Evolutionary conservation across 345 rosid species (phyloP), one percentile per base, ranked within the genome.

Genomic region (Orychophragmus violaceus): DNA sequence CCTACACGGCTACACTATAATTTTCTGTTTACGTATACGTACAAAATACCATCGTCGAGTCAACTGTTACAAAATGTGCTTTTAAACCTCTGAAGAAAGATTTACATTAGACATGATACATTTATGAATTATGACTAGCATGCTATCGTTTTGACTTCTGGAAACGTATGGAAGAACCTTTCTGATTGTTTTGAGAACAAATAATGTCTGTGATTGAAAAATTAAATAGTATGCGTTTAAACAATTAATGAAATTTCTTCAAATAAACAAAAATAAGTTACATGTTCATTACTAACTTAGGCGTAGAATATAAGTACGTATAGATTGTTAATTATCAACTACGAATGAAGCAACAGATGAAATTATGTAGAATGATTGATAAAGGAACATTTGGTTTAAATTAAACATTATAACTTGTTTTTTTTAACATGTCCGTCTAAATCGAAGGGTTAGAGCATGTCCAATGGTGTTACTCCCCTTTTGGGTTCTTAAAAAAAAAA

Each of bases 261-360:
- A 55, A n/a, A 21, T 42, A 55, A 33, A 55, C 9, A 41, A 30
- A 1, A 33, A 2, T 52, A 41, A 22, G 44, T 59, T 17, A 49
- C 41, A 49, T 50, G 39, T 45, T 27, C 13, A 19, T 2, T 21
- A 59, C 7, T 50, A 27, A 49, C 17, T 5, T n/a, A 50, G 13
- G 44, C 67, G 48, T 69, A 45, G 29, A 37, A 59, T 28, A 18
- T 24, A 59, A 59, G 73, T 58, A 68, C 55, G 41, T 51, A 37
- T 69, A 60, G 52, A 51, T 27, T 50, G 67, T 24, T 28, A 49
- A 59, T 25, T 49, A 42, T 27, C 29, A 59, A 19, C 53, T 69
- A 25, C 19, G 27, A 60, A 60, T 24, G 8, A 68, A 58, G 64
- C 57, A 58, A 68, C 35, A 35, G 8, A 48, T 48, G 12, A 24